Percentiles rank a stretch among this genome's conserved stretches.
Conservation (phyloP, 805 yeast species). For the Komagataella ulmi region DNA sequence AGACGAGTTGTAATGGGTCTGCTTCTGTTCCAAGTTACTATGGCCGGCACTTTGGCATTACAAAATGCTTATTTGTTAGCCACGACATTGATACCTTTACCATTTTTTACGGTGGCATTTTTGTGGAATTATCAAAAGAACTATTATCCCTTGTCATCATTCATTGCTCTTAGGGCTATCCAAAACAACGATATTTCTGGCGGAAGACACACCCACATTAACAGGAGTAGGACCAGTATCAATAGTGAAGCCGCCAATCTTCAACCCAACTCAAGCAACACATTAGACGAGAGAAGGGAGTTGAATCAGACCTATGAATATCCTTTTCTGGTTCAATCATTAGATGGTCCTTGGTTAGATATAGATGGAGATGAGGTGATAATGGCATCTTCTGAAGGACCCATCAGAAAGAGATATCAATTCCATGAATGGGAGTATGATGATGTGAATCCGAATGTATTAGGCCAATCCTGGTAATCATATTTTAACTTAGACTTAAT, state of each 20-base stretch:
- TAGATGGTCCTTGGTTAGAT: slow-evolving; percentile 83
- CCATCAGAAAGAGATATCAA: slow-evolving; percentile 14
- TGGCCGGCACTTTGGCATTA: slow-evolving; percentile 76
- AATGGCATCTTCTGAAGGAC: slow-evolving; percentile 27
- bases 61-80: slow-evolving; percentile 73
- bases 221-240: not conserved
- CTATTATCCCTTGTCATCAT: slow-evolving; percentile 68
- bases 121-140: slow-evolving; percentile 74
- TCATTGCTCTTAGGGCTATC: slow-evolving; percentile 79
- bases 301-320: slow-evolving; percentile 59
- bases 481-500: not conserved
- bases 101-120: slow-evolving; percentile 49
- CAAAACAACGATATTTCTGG: slow-evolving; percentile 23
- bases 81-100: slow-evolving; percentile 60
- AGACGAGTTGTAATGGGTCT: slow-evolving; percentile 75
- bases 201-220: not conserved
- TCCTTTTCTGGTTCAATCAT: slow-evolving; percentile 52
- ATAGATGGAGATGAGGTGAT: slow-evolving; percentile 43
- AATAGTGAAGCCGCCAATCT: not conserved
- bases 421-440: slow-evolving; percentile 11
- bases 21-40: slow-evolving; percentile 74
- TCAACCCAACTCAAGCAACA: not conserved
- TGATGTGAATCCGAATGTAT: not conserved
- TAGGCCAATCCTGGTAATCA: not conserved
- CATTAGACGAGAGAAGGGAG: slow-evolving; percentile 74